A percentile compares a stretch with the other conserved stretches of the same genome.
These are phyloP conservation scores for Russula earlei DNA, from an alignment of 768 basidiomycete genomes.

Conservation along the genomic window DNA sequence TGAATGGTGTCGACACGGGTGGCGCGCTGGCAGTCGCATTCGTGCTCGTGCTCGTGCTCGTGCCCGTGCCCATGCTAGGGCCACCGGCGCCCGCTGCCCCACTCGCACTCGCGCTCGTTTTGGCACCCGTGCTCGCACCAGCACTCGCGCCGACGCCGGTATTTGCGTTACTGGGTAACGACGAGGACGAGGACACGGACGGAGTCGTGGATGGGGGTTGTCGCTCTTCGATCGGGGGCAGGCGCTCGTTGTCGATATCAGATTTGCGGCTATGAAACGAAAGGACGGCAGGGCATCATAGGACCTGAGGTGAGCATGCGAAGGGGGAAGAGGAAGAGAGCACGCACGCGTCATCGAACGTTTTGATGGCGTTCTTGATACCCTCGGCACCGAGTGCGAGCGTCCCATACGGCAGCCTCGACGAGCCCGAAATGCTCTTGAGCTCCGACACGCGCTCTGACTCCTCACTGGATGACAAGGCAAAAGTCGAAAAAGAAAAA, in stretches of 20 bases:
- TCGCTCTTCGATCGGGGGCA: slow-evolving; percentile 49
- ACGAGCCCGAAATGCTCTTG: slow-evolving; percentile 78
- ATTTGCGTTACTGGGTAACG: not conserved
- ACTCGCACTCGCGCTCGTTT: no score
- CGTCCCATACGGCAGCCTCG: slow-evolving; percentile 71
- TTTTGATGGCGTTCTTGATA: slow-evolving; percentile 87
- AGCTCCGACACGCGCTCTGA: slow-evolving; percentile 96
- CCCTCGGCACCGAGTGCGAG: slow-evolving; percentile 86
- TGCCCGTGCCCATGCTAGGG: no score
- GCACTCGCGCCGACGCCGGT: no score
- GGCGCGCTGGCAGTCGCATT: not conserved
- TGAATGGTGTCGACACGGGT: not conserved
- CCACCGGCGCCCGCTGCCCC: no score
- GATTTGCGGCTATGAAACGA: slow-evolving; percentile 73
- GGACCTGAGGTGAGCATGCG: not conserved
- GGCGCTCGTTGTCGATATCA: slow-evolving; percentile 96
- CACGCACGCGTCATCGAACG: slow-evolving; percentile 95
- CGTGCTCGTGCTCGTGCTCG: not conserved
- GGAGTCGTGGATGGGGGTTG: not conserved
- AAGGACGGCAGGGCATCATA: not conserved
- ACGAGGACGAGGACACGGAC: no score
- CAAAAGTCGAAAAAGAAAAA: no score
- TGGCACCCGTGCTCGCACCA: not conserved
- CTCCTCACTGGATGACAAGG: slow-evolving; percentile 59
- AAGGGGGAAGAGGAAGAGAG: not conserved